Evolutionary conservation across 768 basidiomycete genomes (phyloP), one percentile per base, ranked within the genome.

Genomic region (Boletellus sp.): DNA sequence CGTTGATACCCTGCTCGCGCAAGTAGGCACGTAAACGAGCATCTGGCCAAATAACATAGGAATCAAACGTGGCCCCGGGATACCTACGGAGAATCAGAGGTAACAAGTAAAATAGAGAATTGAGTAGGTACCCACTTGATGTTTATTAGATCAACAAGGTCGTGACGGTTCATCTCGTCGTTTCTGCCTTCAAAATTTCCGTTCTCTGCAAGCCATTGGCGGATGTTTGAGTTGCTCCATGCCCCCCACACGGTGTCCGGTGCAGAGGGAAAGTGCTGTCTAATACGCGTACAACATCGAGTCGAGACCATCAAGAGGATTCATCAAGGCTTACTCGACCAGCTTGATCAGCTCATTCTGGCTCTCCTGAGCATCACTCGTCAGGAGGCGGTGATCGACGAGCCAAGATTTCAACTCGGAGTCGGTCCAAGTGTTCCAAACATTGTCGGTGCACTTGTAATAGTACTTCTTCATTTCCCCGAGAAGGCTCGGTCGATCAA

Each of bases 41-140:
- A 61, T 97, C 94, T 12, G 91, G 90, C 95, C 95, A 98, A 10
- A 79, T 77, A 43, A 94, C 73, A 70, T 95, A 96, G 3, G 81
- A 72, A 3, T 83, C 75, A 1, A 77, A 75, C 32, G 64, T 62
- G 42, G 66, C 64, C 45, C 84, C 79, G 47, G 74, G 74, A 60
- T 81, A 83, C 63, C 81, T 89, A 56, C n/a, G 31, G 24, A 16
- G 22, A 20, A 41, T 62, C 39, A 40, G 35, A 7, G 12, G 22
- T 3, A 15, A 35, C 9, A 13, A 28, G 24, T 4, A 2, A 24
- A 17, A 3, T 2, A 17, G 11, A 1, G n/a, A 20, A n/a, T 10
- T 1, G 6, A 10, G 3, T 3, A 2, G 5, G 35, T 40, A 58
- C 73, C 47, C 66, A 90, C 84, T 87, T 88, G 44, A 78, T 76